Conservation (phyloP, 768 basidiomycete genomes). For the Boletus sp. region DNA sequence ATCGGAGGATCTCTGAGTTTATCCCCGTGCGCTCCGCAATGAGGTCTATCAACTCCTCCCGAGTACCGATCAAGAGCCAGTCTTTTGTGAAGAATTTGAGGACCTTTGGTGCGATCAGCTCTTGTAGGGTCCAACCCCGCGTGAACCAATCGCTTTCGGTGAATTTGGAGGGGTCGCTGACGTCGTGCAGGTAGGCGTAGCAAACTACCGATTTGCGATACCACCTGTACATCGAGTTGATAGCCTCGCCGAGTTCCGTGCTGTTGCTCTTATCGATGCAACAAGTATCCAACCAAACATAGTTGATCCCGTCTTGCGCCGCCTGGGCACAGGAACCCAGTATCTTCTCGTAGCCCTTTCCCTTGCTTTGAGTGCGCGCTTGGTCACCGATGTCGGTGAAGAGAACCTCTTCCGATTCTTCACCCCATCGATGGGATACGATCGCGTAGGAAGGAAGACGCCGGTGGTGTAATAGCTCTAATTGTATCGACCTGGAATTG, state of each 20-base stretch:
- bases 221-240: conserved; percentile 36
- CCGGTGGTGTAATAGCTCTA: conserved; percentile 12
- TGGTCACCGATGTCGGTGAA: conserved; percentile 25
- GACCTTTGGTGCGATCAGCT: conserved; percentile 28
- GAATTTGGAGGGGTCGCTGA: conserved; percentile 16
- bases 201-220: conserved; percentile 27
- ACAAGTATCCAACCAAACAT: conserved; percentile 35
- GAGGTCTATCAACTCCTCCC: conserved; percentile 8
- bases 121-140: conserved; percentile 34
- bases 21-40: conserved; percentile 21
- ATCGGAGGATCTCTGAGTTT: conserved; percentile 12
- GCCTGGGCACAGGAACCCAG: conserved; percentile 20
- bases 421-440: conserved; percentile 29
- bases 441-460: conserved; percentile 18
- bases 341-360: conserved; percentile 25
- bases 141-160: conserved; percentile 30
- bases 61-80: conserved; percentile 22
- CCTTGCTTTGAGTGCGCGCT: conserved; percentile 6
- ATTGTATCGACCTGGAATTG: conserved; percentile 13
- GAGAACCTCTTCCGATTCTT: conserved; percentile 20
- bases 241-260: conserved; percentile 30
- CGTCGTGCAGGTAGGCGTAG: conserved; percentile 29
- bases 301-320: conserved; percentile 7
- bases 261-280: conserved; percentile 31
- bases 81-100: conserved; percentile 28